Evolutionary conservation across 1,284 basidiomycete species (phyloP).

Genomic region (Apiotrichum laibachii): DNA sequence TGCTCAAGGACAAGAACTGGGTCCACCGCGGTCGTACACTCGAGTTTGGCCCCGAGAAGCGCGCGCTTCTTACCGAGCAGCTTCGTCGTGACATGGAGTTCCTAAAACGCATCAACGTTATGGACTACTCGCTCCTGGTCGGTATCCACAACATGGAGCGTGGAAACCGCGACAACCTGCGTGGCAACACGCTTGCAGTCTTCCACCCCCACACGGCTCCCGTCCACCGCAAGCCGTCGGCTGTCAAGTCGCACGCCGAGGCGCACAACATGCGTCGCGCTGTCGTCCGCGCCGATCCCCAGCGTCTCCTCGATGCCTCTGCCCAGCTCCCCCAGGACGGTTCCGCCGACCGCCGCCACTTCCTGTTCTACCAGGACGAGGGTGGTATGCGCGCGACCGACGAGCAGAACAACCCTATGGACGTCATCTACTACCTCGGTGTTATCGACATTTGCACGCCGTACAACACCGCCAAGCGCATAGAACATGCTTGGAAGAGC

Average conservation of each 20-base stretch:
- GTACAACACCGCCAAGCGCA: slow-evolving; percentile 72
- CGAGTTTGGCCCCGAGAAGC: slow-evolving; percentile 90
- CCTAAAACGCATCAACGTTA: slow-evolving; percentile 76
- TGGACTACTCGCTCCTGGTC: slow-evolving; percentile 94
- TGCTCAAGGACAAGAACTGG: slow-evolving; percentile 97
- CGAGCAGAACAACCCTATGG: slow-evolving; percentile 69
- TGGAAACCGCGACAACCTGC: slow-evolving; percentile 86
- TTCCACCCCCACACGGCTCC: slow-evolving; percentile 62
- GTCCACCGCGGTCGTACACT: slow-evolving; percentile 73
- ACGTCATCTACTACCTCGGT: slow-evolving; percentile 89
- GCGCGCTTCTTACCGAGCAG: slow-evolving; percentile 84
- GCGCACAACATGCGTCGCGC: slow-evolving; percentile 79
- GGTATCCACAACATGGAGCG: slow-evolving; percentile 89
- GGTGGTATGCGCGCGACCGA: slow-evolving; percentile 88
- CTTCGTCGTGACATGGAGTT: slow-evolving; percentile 81
- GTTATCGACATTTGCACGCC: slow-evolving; percentile 94
- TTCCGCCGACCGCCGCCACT: slow-evolving; percentile 71
- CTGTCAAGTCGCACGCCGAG: slow-evolving; percentile 63
- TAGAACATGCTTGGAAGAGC: slow-evolving; percentile 92
- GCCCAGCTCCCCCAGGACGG: slow-evolving; percentile 65
- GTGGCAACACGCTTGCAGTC: slow-evolving; percentile 85
- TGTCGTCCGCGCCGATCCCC: slow-evolving; percentile 77
- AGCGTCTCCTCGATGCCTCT: slow-evolving; percentile 60
- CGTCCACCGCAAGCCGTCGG: slow-evolving; percentile 59
- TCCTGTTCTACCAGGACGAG: slow-evolving; percentile 95